Evolutionary conservation across 1,284 basidiomycete species (phyloP), one percentile per base, ranked within the genome.

Genomic region (Cryptococcus wingfieldii): DNA sequence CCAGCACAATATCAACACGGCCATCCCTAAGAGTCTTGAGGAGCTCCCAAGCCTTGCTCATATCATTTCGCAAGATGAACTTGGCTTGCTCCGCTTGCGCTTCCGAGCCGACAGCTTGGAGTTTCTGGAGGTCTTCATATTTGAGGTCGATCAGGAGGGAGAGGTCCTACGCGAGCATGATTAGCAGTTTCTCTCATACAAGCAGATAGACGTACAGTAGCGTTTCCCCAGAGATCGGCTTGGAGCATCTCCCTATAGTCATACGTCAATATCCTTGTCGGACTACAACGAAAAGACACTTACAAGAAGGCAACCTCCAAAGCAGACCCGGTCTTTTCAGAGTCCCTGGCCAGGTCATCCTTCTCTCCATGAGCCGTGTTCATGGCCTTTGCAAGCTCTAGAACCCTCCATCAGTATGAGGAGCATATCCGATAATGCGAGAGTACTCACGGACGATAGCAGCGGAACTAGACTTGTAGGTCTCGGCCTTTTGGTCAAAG

Each of bases 1-100:
- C 95, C 28, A 98, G 79, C 2, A 98, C 84, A 59, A 98, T 86
- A 73, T 98, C 95, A 16, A 95, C 80, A 8, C 87, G 80, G 0
- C 80, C 84, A 54, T 79, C 76, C 50, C 82, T 80, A 23, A 78
- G 49, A 72, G 45, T 78, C 59, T 83, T 83, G 43, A 97, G 68
- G 66, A 89, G 82, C 0, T 83, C 71, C 92, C 93, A 98, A 9
- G 86, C 85, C 16, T 78, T 76, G 38, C 83, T 81, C 65, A 93
- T 84, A 68, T 98, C 90, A 66, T 97, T 89, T 51, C 83, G 84
- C 16, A 98, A 79, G 51, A 98, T 91, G 65, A 85, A 90, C 53
- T 87, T 81, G 48, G 84, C 80, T 23, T 89, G 83, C 10, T 85
- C 86, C 10, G 81, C 81, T 68, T 90, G 88, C 0, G 87, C 86